Percentiles rank a stretch among this genome's conserved stretches.
phyloP scores from a whole-genome alignment of 768 basidiomycete species.

The Pulveroboletus sp. region DNA sequence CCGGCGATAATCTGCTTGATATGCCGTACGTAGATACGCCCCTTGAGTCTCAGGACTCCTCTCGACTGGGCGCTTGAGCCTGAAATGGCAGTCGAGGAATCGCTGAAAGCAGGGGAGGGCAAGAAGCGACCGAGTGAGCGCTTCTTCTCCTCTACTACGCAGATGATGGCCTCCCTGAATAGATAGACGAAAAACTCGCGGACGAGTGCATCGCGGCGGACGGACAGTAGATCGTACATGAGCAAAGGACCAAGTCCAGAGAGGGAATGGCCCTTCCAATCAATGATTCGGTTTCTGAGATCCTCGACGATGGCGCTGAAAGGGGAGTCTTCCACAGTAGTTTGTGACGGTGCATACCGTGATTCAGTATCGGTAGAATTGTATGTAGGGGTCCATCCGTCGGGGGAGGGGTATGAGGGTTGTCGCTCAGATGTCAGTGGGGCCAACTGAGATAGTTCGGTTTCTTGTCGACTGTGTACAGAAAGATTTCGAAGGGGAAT shows the following conservation, averaged over 20 bases:
- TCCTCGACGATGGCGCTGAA: conserved; percentile 86
- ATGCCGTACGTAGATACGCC: conserved; percentile 92
- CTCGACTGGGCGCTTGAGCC: conserved; percentile 34
- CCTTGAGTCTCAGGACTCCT: conserved; percentile 86
- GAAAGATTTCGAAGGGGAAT: conserved; percentile 34
- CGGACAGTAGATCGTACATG: conserved; percentile 88
- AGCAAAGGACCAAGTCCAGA: conserved; percentile 83
- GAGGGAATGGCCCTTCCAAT: conserved; percentile 95
- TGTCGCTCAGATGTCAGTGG: conserved; percentile 16
- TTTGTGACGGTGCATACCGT: conserved; percentile 25
- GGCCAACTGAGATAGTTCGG: conserved; percentile 13
- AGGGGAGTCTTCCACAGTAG: conserved; percentile 61
- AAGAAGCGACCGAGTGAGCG: conserved; percentile 72
- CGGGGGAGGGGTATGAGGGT: conserved; percentile 14
- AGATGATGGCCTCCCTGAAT: conserved; percentile 96
- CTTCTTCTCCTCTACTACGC: conserved; percentile 96
- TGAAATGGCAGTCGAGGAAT: conserved; percentile 42
- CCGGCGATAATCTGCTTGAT: conserved; percentile 86
- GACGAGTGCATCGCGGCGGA: conserved; percentile 83
- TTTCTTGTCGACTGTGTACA: conserved; percentile 20
- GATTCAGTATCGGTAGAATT: conserved; percentile 28
- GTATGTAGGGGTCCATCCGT: conserved; percentile 28
- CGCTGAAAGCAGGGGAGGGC: conserved; percentile 56
- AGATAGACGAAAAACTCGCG: conserved; percentile 96
- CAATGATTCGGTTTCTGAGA: conserved; percentile 83